Evolutionary conservation across 345 rosid species (phyloP), one percentile per base, ranked within the genome.

Genomic region (Ceriops decandra): DNA sequence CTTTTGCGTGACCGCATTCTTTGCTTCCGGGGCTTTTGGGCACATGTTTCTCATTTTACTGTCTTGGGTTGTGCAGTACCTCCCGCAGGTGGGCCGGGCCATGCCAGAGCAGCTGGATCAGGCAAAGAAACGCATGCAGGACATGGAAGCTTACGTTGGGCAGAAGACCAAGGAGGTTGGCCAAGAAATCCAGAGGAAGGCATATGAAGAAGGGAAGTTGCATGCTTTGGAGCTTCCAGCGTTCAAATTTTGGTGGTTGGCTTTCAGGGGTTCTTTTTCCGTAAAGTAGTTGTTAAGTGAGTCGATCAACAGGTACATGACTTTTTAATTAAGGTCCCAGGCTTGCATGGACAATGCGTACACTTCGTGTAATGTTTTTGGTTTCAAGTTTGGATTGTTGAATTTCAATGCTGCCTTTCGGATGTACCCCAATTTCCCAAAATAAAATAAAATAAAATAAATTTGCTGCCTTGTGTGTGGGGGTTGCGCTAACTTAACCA

Each of bases 81-180:
- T 24, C 26, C 26, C 26, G 26, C 26, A 24, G 1, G 26, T 24
- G 26, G 26, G 1, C 26, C 26, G 0, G 26, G 26, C 26, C 26
- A 24, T 24, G 26, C 26, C 26, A 24, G 26, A 24, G 26, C 26
- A 24, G 26, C 26, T 24, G 26, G 1, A 24, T 24, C 26, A 24
- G 26, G 26, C 26, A 24, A 24, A 24, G 26, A 24, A 24, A 24
- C 26, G 26, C 26, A 24, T 24, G 26, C 26, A 80, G 69, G 86
- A 82, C 20, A 74, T 64, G 24, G 82, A 81, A 6, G 81, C 82
- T 38, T 72, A 69, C 56, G 75, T 78, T 1, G 84, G 86, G 26
- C 81, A 83, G 72, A 86, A 75, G 62, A 84, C 85, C 0, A 86
- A 73, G 79, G 87, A 87, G 32, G 60, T 78, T 62, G 91, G 85